These are phyloP conservation scores for Hydnomerulius pinastri DNA, from an alignment of 768 basidiomycete genomes.

Conservation along the genomic window DNA sequence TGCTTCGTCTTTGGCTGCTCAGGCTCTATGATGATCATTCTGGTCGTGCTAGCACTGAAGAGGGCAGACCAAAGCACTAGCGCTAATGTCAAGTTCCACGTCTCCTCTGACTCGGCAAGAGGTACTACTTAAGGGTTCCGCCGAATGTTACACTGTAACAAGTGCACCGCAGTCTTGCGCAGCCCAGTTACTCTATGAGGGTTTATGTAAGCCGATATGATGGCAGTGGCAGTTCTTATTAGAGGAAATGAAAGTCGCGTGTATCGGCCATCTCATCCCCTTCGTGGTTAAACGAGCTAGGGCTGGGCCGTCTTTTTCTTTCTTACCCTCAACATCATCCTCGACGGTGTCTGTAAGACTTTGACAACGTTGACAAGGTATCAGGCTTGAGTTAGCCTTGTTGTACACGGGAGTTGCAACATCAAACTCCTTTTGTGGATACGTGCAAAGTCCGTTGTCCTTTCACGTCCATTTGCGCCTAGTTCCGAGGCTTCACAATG, in stretches of 20 bases:
- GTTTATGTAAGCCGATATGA: too few species aligned
- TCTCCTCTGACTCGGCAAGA: not conserved
- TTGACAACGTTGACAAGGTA: not conserved
- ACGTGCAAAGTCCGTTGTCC: not conserved
- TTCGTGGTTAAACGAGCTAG: too few species aligned
- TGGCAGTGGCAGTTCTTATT: too few species aligned
- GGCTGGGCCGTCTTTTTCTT: not conserved
- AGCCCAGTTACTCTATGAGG: conserved; percentile 9
- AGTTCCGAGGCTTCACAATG: conserved; percentile 14
- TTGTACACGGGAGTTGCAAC: conserved; percentile 14
- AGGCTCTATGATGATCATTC: conserved; percentile 8
- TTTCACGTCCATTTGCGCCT: conserved; percentile 23
- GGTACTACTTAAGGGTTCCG: not conserved
- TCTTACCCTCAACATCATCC: not conserved
- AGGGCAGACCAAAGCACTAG: too few species aligned
- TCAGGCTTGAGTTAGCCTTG: conserved; percentile 14
- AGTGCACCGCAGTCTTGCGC: conserved; percentile 1
- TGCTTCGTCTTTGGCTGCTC: conserved; percentile 2
- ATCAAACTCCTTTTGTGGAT: conserved; percentile 6
- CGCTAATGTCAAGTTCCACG: not conserved
- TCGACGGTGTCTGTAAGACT: not conserved
- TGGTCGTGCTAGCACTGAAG: not conserved
- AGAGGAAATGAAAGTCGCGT: too few species aligned
- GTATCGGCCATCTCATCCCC: too few species aligned
- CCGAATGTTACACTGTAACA: not conserved